These are phyloP conservation scores for Tylopilus vinaceipallidus DNA, from an alignment of 768 basidiomycete species.

Conservation along the genomic window DNA sequence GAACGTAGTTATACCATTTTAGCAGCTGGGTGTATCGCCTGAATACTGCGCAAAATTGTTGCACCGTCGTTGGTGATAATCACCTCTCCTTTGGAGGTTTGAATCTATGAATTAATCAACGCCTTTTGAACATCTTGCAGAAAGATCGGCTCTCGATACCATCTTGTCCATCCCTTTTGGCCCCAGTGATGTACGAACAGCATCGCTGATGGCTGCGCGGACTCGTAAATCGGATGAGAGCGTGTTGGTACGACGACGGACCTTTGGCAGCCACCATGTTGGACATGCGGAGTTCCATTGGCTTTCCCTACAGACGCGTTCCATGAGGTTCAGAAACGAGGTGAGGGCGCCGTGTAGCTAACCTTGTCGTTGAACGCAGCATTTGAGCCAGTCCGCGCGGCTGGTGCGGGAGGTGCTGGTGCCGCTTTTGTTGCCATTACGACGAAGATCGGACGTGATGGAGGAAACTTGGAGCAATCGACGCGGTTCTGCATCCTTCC, in stretches of 20 bases:
- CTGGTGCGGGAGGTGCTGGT: conserved; percentile 24
- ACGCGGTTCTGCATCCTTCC: conserved; percentile 22
- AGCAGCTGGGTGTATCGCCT: conserved; percentile 95
- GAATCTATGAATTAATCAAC: conserved; percentile 58
- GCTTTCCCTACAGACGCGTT: conserved; percentile 74
- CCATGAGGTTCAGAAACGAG: conserved; percentile 3
- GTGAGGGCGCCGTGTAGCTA: background rate
- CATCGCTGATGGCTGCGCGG: conserved; percentile 87
- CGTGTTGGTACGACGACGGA: conserved; percentile 26
- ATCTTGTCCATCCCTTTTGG: conserved; percentile 99
- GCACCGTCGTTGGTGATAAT: conserved; percentile 99
- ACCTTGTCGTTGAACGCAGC: conserved; percentile 88
- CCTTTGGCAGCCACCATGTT: conserved; percentile 99
- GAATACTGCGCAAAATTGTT: conserved; percentile 93
- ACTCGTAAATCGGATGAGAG: conserved; percentile 5
- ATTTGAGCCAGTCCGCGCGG: conserved; percentile 53
- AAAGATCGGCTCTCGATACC: conserved; percentile 47
- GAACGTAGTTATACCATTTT: conserved; percentile 69
- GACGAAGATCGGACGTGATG: conserved; percentile 9
- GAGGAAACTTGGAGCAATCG: conserved; percentile 5
- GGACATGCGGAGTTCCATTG: conserved; percentile 95
- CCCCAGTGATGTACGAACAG: conserved; percentile 93
- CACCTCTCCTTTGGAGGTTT: conserved; percentile 94
- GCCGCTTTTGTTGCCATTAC: conserved; percentile 31
- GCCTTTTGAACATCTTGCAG: background rate